These are phyloP conservation scores for Magnusiomyces fungicola DNA, from an alignment of 1,139 yeast species.

Conservation along the genomic window DNA sequence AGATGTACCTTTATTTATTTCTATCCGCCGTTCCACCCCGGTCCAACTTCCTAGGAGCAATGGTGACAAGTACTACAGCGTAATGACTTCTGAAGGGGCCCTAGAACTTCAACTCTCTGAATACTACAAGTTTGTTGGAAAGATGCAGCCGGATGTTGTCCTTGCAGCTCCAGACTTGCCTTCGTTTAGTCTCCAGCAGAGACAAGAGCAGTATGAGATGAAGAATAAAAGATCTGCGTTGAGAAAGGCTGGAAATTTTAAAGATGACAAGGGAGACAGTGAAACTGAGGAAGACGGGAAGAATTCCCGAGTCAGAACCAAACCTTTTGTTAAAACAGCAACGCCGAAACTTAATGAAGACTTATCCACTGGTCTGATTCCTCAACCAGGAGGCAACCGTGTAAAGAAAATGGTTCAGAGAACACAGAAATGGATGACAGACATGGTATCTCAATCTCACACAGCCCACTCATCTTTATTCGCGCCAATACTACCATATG, in stretches of 20 bases:
- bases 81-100: conserved; percentile 35
- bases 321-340: background rate
- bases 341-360: background rate
- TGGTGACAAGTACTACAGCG: conserved; percentile 26
- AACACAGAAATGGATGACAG: conserved; percentile 30
- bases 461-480: conserved; percentile 20
- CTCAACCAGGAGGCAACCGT: conserved; percentile 32
- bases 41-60: conserved; percentile 32
- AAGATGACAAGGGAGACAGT: background rate
- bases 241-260: background rate
- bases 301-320: background rate
- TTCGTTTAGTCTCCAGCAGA: conserved; percentile 21
- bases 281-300: background rate
- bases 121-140: conserved; percentile 21
- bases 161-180: conserved; percentile 32
- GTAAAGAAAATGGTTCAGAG: conserved; percentile 32
- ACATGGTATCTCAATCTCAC: conserved; percentile 14
- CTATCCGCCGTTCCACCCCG: conserved; percentile 28
- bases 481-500: conserved; percentile 32
- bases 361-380: background rate
- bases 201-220: background rate
- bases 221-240: background rate
- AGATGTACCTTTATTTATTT: conserved; percentile 23
- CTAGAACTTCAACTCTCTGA: conserved; percentile 25
- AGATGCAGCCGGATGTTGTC: conserved; percentile 28